Base-by-base conservation (phyloP, 257 asterid species). In the Solanum lycopersicoides region DNA sequence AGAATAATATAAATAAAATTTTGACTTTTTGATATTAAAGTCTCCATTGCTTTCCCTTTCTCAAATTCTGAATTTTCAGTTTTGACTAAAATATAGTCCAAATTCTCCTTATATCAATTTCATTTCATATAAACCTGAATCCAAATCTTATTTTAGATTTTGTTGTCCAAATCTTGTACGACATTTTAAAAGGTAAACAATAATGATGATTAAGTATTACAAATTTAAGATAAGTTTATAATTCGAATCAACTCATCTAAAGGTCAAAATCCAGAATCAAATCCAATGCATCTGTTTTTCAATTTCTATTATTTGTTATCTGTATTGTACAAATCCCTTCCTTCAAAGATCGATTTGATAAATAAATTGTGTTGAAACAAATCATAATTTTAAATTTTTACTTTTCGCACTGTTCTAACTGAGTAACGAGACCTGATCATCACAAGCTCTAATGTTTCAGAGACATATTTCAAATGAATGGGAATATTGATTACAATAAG, bases 321-420 rank as follows among this genome's bases (percentile, higher is more conserved):
- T 34, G 0, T 72, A 4, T 10, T n/a, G 0, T 35, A 18, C n/a
- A 2, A 72, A 35, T 72, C 0, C 1, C 15, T 1, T 34, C 8
- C 79, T 9, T 35, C 28, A 34, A 72, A 16, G 0, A 72, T 71
- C 1, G 11, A 68, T 13, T 13, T 30, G 41, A 30, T 69, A 30
- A 7, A 37, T 37, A 1, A 47, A 0, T 47, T 47, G 2, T 14
- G 20, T 47, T 47, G 59, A 47, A 47, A 47, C 0, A 1, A 6
- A 47, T 47, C 1, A 3, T 47, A 18, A 47, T 47, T 47, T 5
- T 47, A 14, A 47, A 0, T 13, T 0, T 47, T 47, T 47, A 47
- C 20, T 14, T 14, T 47, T 6, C 7, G 0, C 0, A 14, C 56
- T 47, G 0, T 47, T 47, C 7, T 4, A 13, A 47, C 14, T 47